A percentile compares a stretch with the other conserved stretches of the same genome.
phyloP scores from a whole-genome alignment of 495 filamentous ascomycete species.

The Aspergillus hancockii region DNA sequence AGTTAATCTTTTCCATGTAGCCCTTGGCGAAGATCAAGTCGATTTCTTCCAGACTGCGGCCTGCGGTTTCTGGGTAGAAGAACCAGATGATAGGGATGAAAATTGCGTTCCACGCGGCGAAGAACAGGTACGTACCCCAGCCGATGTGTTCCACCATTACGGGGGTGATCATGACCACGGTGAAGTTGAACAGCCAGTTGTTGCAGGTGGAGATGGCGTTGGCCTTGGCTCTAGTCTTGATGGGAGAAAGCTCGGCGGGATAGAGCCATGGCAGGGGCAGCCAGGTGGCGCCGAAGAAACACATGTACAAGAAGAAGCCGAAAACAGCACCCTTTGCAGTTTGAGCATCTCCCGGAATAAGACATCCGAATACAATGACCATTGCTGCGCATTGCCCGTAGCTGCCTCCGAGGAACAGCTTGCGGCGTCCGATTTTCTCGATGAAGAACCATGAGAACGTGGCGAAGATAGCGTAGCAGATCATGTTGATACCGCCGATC shows the following conservation, averaged over 20 bases:
- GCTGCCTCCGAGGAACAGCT: conserved; percentile 64
- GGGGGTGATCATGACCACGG: conserved; percentile 73
- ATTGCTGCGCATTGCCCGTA: conserved; percentile 65
- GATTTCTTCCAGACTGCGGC: conserved; percentile 67
- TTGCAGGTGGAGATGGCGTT: conserved; percentile 69
- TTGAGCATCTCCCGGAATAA: conserved; percentile 54
- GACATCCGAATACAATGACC: conserved; percentile 64
- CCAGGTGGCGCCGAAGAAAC: conserved; percentile 67
- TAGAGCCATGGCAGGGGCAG: conserved; percentile 54
- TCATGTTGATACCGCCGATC: conserved; percentile 73
- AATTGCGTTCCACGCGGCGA: conserved; percentile 60
- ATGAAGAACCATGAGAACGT: conserved; percentile 75
- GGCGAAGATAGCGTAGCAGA: conserved; percentile 68
- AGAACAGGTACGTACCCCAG: conserved; percentile 74
- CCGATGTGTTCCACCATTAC: conserved; percentile 62
- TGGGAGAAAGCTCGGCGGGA: conserved; percentile 65
- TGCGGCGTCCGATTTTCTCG: conserved; percentile 64
- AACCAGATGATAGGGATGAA: conserved; percentile 70
- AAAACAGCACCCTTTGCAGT: conserved; percentile 66
- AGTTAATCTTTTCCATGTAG: conserved; percentile 64
- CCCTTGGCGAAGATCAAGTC: conserved; percentile 75
- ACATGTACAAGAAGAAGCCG: conserved; percentile 74
- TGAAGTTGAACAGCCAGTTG: conserved; percentile 76
- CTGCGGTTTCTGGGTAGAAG: conserved; percentile 65
- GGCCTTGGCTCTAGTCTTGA: conserved; percentile 64